Conservation (phyloP, 1,284 basidiomycete genomes). For the Melampsora abietis-canadensis region DNA sequence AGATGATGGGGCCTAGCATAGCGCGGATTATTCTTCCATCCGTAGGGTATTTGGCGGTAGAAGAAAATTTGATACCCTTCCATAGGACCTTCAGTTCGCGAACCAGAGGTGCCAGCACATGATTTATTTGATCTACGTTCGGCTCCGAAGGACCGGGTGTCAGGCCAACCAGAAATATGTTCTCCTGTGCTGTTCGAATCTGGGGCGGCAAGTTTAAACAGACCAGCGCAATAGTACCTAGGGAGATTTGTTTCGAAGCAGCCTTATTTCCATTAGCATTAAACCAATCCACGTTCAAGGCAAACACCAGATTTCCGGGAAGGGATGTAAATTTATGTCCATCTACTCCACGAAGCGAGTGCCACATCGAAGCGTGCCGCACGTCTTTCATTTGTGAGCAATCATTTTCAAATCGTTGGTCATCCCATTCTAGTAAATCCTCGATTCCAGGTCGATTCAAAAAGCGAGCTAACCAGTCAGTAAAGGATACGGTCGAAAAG, state of each 20-base stretch:
- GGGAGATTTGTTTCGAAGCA: not conserved
- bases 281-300: conserved; percentile 34
- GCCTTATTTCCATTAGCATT: conserved; percentile 19
- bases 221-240: conserved; percentile 8
- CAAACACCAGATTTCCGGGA: conserved; percentile 34
- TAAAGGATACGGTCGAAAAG: conserved; percentile 6
- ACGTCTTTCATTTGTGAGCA: not conserved
- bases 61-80: conserved; percentile 37
- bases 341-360: not conserved
- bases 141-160: conserved; percentile 51
- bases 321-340: not conserved
- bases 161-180: conserved; percentile 55
- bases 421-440: not conserved
- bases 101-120: conserved; percentile 52
- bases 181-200: conserved; percentile 53
- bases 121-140: conserved; percentile 48
- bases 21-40: conserved; percentile 20
- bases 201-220: conserved; percentile 48
- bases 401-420: not conserved
- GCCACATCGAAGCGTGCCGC: not conserved
- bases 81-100: conserved; percentile 51
- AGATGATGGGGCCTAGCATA: conserved; percentile 10
- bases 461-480: conserved; percentile 14
- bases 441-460: conserved; percentile 12
- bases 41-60: conserved; percentile 19